Conservation (phyloP, 2,329 filamentous ascomycete genomes). For the Diplodia sapinea region DNA sequence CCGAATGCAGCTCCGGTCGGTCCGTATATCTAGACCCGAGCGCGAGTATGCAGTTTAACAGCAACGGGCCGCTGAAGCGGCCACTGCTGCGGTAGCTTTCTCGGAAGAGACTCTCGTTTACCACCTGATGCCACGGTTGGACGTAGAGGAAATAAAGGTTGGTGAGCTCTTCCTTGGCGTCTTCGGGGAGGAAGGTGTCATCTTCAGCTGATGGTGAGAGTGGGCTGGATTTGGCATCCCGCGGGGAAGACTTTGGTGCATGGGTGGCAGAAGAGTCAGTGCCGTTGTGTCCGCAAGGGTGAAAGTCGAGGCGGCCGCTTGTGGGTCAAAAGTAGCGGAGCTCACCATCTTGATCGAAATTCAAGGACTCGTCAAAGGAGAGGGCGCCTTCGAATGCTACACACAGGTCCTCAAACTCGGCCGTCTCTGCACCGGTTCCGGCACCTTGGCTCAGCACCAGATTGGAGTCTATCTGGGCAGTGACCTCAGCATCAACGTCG, state of each 20-base stretch:
- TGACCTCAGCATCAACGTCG: conserved; percentile 38
- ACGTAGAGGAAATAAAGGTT: conserved; percentile 49
- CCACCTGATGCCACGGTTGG: conserved; percentile 46
- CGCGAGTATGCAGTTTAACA: conserved; percentile 47
- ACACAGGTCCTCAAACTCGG: conserved; percentile 35
- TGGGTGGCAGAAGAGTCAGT: neutral
- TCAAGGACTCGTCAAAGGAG: conserved; percentile 46
- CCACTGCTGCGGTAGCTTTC: conserved; percentile 39
- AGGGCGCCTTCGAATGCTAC: conserved; percentile 43
- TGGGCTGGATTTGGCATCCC: neutral
- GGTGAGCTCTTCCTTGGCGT: conserved; percentile 42
- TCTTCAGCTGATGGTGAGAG: neutral
- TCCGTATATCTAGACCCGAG: conserved; percentile 46
- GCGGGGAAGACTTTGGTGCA: conserved; percentile 10
- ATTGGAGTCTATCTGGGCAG: neutral
- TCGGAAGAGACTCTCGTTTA: conserved; percentile 47
- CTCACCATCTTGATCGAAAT: conserved; percentile 46
- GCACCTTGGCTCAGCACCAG: neutral
- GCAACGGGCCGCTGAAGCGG: conserved; percentile 42
- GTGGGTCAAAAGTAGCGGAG: conserved; percentile 47
- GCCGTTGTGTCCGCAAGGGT: conserved; percentile 25
- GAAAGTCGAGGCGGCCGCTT: conserved; percentile 46
- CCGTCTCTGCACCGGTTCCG: neutral
- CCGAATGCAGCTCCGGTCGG: conserved; percentile 40
- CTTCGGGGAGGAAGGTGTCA: conserved; percentile 30